These are phyloP conservation scores for Backusella mclennaniae DNA, from an alignment of 192 early-diverging fungal species.

Conservation along the genomic window DNA sequence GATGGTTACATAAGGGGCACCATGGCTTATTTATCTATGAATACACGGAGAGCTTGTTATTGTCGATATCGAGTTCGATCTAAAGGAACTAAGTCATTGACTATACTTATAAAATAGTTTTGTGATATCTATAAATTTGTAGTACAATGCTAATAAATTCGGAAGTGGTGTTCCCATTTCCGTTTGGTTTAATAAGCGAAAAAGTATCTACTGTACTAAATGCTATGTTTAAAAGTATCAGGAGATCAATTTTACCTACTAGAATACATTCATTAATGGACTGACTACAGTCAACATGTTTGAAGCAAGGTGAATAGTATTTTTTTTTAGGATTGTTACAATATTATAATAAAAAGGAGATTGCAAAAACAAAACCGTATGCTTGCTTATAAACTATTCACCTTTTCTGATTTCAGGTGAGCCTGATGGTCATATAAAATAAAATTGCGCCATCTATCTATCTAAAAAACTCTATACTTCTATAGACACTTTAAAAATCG, in stretches of 20 bases:
- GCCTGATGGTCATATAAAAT: neutral
- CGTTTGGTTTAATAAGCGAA: neutral
- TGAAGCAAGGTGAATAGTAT: too few relatives aligned
- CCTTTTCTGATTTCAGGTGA: neutral
- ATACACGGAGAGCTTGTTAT: too few relatives aligned
- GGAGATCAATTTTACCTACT: neutral
- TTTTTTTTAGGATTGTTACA: neutral
- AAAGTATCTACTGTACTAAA: too few relatives aligned
- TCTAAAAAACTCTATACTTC: neutral
- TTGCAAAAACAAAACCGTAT: neutral
- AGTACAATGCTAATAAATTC: neutral
- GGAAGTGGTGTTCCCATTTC: neutral
- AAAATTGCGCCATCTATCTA: neutral
- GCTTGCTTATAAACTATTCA: neutral
- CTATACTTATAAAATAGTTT: too few relatives aligned
- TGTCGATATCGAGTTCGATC: too few relatives aligned
- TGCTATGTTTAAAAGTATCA: neutral
- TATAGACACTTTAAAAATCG: too few relatives aligned
- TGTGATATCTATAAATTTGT: neutral
- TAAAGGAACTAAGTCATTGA: too few relatives aligned
- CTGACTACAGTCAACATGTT: neutral
- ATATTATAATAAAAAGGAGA: neutral
- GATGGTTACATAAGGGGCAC: neutral
- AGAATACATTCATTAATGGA: neutral
- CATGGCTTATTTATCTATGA: too few relatives aligned